Conservation (phyloP, 2,329 filamentous ascomycete genomes). For the Zasmidium angulare region DNA sequence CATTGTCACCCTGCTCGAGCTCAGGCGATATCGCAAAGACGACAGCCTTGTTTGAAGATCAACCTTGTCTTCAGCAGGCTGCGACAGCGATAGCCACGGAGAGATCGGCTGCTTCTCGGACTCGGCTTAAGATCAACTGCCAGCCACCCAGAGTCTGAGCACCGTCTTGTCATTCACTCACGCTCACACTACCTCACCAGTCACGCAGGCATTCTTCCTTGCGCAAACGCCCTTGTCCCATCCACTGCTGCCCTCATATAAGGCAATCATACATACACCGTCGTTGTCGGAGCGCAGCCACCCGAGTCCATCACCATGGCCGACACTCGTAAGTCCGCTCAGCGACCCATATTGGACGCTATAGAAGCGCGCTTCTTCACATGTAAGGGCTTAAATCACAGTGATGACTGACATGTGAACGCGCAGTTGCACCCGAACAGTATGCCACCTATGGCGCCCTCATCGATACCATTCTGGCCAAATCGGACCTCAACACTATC, state of each 20-base stretch:
- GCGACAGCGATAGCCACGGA: neutral
- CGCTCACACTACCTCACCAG: neutral
- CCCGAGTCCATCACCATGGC: neutral
- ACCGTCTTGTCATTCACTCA: neutral
- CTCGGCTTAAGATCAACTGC: neutral
- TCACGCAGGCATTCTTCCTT: neutral
- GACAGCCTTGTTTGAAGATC: no score
- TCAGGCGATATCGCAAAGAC: no score
- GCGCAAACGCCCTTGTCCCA: neutral
- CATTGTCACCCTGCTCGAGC: neutral
- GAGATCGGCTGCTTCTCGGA: neutral
- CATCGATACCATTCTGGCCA: slow-evolving; percentile 62
- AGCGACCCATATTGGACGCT: neutral
- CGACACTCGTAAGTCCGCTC: neutral
- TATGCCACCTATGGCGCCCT: slow-evolving; percentile 50
- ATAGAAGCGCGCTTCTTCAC: neutral
- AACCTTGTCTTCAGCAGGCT: no score
- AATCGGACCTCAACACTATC: slow-evolving; percentile 62
- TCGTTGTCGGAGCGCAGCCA: neutral
- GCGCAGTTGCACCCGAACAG: slow-evolving; percentile 31
- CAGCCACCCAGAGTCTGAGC: neutral
- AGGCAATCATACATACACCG: neutral
- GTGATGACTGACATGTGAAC: neutral
- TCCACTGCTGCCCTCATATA: neutral
- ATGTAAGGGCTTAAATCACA: neutral